Evolutionary conservation across 2,329 filamentous ascomycete genomes (phyloP), one percentile per base, ranked within the genome.

Genomic region (Fusarium kyushuense): DNA sequence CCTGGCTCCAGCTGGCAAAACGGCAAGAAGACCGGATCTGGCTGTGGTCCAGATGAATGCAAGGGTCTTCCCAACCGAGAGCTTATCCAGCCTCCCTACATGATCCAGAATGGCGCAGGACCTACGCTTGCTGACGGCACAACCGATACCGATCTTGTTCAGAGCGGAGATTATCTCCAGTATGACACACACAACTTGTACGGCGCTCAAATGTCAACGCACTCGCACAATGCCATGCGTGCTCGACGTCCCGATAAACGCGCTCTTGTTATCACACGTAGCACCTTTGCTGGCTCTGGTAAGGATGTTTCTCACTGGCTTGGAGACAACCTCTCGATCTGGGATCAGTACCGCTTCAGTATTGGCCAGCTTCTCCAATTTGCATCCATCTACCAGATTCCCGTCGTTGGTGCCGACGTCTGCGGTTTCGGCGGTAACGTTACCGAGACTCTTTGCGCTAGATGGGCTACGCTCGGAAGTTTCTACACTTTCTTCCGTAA

Each of bases 151-250:
- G 71, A 73, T 27, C 64, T 73, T 7, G 62, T 73, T 1, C 71
- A 73, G 46, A 58, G 53, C 4, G 59, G 69, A 6, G 69, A 54
- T 0, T 73, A 72, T 6, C 45, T 63, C 8, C 69, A 73, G 48
- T 72, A 72, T 12, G 92, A 94, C 70, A 91, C 89, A 0, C 92
- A 94, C 76, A 94, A 94, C 70, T 78, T 94, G 2, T 93, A 92
- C 76, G 92, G 92, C 2, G 86, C 87, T 10, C 89, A 92, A 88
- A 94, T 94, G 91, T 90, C 89, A 2, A 83, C 19, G 81, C 86
- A 6, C 11, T 91, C 90, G 0, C 85, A 87, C 53, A 77, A 84
- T 14, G 89, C 92, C 2, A 92, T 94, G 90, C 77, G 88, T 9
- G 78, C 81, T 14, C 86, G 91, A 11, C 86, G 90, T 0, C 90